Evolutionary conservation across 306 rosid genomes (phyloP).

Genomic region (Fagus sylvatica): DNA sequence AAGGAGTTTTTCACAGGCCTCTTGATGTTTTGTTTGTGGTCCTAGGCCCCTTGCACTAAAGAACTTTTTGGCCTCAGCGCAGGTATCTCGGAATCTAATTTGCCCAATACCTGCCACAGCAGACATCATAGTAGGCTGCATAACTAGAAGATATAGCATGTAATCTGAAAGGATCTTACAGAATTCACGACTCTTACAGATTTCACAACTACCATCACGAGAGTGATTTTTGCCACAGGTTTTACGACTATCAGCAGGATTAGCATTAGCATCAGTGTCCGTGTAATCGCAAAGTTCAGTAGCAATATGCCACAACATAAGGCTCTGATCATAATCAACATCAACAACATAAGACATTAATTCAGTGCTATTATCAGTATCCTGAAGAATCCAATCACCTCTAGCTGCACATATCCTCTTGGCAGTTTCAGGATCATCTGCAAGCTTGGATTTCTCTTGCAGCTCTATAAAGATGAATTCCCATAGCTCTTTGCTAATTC

Average conservation of each 20-base stretch:
- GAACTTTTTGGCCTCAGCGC: constrained; percentile 18
- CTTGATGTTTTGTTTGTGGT: too few species aligned
- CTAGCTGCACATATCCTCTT: constrained; percentile 30
- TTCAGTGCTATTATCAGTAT: background rate
- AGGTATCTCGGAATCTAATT: constrained; percentile 26
- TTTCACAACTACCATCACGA: too few species aligned
- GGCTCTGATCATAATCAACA: constrained; percentile 30
- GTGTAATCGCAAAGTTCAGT: constrained; percentile 30
- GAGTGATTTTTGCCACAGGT: too few species aligned
- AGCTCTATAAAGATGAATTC: constrained; percentile 17
- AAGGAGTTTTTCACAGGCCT: background rate
- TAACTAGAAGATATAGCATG: constrained; percentile 40
- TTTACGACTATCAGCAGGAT: too few species aligned
- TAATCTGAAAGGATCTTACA: constrained; percentile 37
- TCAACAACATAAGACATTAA: constrained; percentile 20
- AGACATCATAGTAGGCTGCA: constrained; percentile 39
- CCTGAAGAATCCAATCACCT: constrained; percentile 34
- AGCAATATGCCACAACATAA: constrained; percentile 46
- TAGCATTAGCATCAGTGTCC: background rate
- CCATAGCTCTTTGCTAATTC: background rate
- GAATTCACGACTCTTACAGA: background rate
- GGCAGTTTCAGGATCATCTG: constrained; percentile 26
- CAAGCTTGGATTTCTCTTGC: constrained; percentile 8
- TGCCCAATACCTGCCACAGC: constrained; percentile 34
- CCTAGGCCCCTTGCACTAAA: background rate